phyloP scores from a whole-genome alignment of 352 stramenopile genomes.

The Aphanomyces stellatus region DNA sequence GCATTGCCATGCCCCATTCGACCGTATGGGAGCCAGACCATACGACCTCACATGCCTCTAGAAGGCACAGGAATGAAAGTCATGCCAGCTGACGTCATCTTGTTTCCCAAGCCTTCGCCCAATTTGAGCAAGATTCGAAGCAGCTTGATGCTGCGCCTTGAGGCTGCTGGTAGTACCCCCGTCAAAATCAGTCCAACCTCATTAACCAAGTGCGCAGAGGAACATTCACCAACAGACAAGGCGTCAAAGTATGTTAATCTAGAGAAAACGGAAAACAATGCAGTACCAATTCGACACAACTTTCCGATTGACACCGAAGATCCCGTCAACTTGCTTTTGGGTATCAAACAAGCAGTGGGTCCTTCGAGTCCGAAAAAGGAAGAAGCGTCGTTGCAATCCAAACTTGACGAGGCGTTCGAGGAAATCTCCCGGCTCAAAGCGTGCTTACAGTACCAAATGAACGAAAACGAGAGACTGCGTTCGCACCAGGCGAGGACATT shows the following conservation, averaged over 20 bases:
- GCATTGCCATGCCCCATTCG: neutral
- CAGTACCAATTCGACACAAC: too few relatives aligned
- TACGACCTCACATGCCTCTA: neutral
- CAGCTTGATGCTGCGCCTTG: neutral
- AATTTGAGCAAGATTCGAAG: slow-evolving; percentile 11
- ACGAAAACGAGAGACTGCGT: slow-evolving; percentile 6
- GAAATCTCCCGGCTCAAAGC: slow-evolving; percentile 7
- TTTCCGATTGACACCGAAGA: neutral
- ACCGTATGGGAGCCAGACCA: neutral
- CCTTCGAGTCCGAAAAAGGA: neutral
- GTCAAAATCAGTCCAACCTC: neutral
- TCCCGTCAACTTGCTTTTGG: slow-evolving; percentile 10
- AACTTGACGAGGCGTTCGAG: neutral
- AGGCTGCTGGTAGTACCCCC: neutral
- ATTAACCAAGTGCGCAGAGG: neutral
- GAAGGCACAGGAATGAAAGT: neutral
- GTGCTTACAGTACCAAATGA: neutral
- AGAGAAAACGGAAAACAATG: too few relatives aligned
- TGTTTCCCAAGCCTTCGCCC: neutral
- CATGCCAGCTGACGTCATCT: neutral
- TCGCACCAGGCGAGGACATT: neutral
- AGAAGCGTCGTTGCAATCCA: neutral
- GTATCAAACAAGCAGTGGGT: slow-evolving; percentile 7
- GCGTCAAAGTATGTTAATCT: too few relatives aligned
- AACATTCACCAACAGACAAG: too few relatives aligned